Base-by-base conservation (phyloP, 148 eudicot species). In the Spergularia bocconei region DNA sequence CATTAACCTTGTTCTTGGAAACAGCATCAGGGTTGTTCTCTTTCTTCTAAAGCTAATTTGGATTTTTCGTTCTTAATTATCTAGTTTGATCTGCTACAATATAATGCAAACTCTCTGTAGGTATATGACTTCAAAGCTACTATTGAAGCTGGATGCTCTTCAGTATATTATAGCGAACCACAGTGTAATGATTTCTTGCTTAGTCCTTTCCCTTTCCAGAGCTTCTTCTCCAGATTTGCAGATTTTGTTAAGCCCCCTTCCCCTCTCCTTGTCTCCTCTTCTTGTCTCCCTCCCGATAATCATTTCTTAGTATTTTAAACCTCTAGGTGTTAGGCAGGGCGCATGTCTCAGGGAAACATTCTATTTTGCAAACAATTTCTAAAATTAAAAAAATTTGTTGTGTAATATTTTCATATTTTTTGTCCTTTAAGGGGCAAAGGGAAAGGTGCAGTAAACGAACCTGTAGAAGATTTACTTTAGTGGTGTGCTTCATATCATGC, bases 1-100 rank as follows among this genome's bases (percentile, higher is more conserved):
- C 97, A 54, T 78, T 94, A 69, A 84, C 82, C 80, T 79, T 94
- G 79, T 89, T 94, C 84, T 84, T 82, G 77, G 97, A 91, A 80
- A 81, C 87, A 88, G 92, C 98, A 84, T 80, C 96, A 56, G 98
- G 98, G 98, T 94, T 72, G 89, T 85, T 79, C 19, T 78, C 7
- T 76, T 60, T 60, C 69, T 59, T 13, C 67, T 29, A 20, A 74
- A 52, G 57, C 67, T 67, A 71, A 3, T 66, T 15, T 81, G 16
- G 71, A 52, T 11, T 25, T 15, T 41, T 14, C 1, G 13, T 33
- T 56, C 70, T 63, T 60, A 23, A 41, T 50, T 53, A 33, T 61
- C 20, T 7, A 11, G 65, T 78, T 64, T 75, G 53, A 64, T 72
- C 69, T 70, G 71, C 44, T 60, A 60, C 44, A 72, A 20, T 59